Evolutionary conservation across 169 alveolate genomes (phyloP).

Genomic region (Plasmodium billcollinsi): DNA sequence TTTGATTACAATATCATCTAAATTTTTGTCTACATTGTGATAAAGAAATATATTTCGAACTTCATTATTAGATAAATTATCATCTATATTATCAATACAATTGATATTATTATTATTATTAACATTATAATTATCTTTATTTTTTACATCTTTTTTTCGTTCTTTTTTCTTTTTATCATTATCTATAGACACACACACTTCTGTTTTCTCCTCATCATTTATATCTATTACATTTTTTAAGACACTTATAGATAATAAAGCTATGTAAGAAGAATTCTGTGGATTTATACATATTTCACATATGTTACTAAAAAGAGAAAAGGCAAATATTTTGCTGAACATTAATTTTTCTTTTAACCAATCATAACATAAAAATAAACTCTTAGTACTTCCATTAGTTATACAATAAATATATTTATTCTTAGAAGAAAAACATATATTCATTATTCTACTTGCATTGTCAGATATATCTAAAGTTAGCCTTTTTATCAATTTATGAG

Average conservation of each 20-base stretch:
- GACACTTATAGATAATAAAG: conserved; percentile 19
- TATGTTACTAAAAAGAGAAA: conserved; percentile 17
- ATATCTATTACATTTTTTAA: neutral
- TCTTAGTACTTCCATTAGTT: conserved; percentile 72
- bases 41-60: conserved; percentile 40
- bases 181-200: no score
- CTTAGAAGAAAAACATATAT: conserved; percentile 54
- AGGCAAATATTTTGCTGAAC: conserved; percentile 49
- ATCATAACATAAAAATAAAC: conserved; percentile 74
- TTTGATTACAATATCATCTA: conserved; percentile 57
- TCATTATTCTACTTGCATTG: conserved; percentile 64
- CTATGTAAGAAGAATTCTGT: conserved; percentile 59
- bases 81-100: neutral
- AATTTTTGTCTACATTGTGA: conserved; percentile 39
- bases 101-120: neutral
- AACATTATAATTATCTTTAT: neutral
- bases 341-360: conserved; percentile 63
- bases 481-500: conserved; percentile 33
- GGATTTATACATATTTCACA: conserved; percentile 50
- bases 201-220: neutral
- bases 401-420: conserved; percentile 71
- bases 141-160: neutral
- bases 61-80: neutral
- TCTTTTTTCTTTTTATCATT: neutral
- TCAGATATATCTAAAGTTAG: conserved; percentile 51